Conservation (phyloP, 495 filamentous ascomycete species). For the Filosporella fistucella region DNA sequence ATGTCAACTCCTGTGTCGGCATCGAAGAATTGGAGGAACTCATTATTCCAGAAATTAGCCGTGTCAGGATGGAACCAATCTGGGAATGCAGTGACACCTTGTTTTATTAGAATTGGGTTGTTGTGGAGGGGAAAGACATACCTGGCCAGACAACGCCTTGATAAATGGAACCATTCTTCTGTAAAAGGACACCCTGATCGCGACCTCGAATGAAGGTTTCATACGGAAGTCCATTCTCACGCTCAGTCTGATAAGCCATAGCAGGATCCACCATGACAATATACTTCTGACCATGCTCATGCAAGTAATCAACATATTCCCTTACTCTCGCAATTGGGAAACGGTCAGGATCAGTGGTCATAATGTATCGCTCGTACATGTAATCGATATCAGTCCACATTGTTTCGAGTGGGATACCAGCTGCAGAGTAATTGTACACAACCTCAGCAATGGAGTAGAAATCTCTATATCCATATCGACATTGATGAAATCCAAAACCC, state of each 20-base stretch:
- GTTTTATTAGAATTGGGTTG: neutral
- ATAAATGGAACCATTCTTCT: slow-evolving; percentile 62
- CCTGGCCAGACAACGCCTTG: slow-evolving; percentile 84
- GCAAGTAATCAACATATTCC: slow-evolving; percentile 63
- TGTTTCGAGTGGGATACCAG: slow-evolving; percentile 74
- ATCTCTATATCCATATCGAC: slow-evolving; percentile 74
- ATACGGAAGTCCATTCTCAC: slow-evolving; percentile 1
- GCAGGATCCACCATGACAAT: slow-evolving; percentile 87
- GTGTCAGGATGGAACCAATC: slow-evolving; percentile 76
- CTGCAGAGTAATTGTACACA: slow-evolving; percentile 70
- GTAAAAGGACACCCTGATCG: slow-evolving; percentile 59
- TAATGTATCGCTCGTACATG: slow-evolving; percentile 41
- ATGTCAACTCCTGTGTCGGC: slow-evolving; percentile 65
- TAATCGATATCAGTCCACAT: slow-evolving; percentile 91
- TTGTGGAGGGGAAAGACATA: slow-evolving; percentile 6
- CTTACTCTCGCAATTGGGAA: slow-evolving; percentile 65
- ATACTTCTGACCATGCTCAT: slow-evolving; percentile 70
- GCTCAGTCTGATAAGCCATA: slow-evolving; percentile 43
- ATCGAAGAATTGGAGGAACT: slow-evolving; percentile 67
- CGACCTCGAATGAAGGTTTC: slow-evolving; percentile 36
- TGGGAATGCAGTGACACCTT: slow-evolving; percentile 59
- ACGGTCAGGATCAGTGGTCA: slow-evolving; percentile 67
- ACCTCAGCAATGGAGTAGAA: slow-evolving; percentile 73
- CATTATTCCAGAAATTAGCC: slow-evolving; percentile 64
- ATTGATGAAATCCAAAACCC: slow-evolving; percentile 79